Percentiles rank a stretch among this genome's conserved stretches.
Conservation (phyloP, 345 rosid species). For the Sisymbrium altissimum region DNA sequence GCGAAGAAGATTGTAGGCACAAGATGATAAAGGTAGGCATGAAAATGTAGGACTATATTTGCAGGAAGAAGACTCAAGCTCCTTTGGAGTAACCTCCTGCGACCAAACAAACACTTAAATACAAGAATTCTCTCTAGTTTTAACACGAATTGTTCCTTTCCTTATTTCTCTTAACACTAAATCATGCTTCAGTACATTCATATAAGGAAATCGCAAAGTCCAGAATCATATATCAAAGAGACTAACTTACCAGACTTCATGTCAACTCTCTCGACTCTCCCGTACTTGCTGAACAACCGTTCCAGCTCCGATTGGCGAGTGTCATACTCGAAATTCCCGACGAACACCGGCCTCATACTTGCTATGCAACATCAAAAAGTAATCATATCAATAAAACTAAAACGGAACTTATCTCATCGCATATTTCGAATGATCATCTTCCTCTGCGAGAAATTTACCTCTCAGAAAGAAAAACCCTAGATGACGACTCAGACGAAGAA, state of each 20-base stretch:
- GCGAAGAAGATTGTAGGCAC: constrained; percentile 18
- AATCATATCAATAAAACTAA: no score
- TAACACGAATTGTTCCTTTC: not conserved
- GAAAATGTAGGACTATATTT: constrained; percentile 42
- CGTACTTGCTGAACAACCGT: constrained; percentile 65
- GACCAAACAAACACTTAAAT: constrained; percentile 86
- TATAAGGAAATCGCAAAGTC: not conserved
- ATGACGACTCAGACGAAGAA: not conserved
- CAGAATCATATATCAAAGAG: not conserved
- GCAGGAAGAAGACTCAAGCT: constrained; percentile 51
- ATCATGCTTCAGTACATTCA: not conserved
- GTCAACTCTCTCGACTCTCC: constrained; percentile 79
- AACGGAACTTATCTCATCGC: no score
- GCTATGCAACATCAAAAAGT: no score
- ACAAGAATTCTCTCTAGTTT: constrained; percentile 29
- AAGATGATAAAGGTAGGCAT: constrained; percentile 39
- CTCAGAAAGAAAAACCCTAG: constrained; percentile 19
- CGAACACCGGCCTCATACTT: constrained; percentile 64
- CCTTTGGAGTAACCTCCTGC: constrained; percentile 72
- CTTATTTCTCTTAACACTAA: not conserved
- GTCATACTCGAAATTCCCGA: constrained; percentile 77
- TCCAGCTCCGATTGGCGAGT: constrained; percentile 83
- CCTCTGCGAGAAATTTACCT: constrained; percentile 8
- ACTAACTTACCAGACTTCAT: constrained; percentile 71
- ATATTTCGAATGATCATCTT: not conserved